Percentiles rank a stretch among this genome's conserved stretches.
These are phyloP conservation scores for Cladosporium colombiae DNA, from an alignment of 2,329 filamentous ascomycete species.

Conservation along the genomic window DNA sequence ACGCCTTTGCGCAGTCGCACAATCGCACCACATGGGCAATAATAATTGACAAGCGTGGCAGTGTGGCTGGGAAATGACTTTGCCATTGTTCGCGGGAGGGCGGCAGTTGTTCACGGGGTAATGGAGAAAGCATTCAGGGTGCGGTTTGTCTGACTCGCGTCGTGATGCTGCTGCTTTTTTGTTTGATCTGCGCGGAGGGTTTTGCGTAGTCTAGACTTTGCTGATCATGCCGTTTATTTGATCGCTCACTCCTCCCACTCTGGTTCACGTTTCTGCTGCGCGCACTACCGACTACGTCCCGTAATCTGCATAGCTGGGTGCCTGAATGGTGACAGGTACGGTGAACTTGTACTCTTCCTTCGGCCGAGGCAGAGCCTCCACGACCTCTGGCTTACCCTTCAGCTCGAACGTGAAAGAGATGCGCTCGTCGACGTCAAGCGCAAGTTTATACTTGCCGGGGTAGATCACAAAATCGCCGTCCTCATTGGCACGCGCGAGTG, in stretches of 20 bases:
- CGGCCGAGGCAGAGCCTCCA: slow-evolving; percentile 14
- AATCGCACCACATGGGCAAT: neutral
- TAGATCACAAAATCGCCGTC: slow-evolving; percentile 44
- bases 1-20: neutral
- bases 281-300: neutral
- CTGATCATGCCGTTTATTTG: neutral
- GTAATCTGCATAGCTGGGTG: neutral
- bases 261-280: neutral
- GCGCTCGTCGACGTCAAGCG: slow-evolving; percentile 43
- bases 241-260: neutral
- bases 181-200: neutral
- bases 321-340: slow-evolving; percentile 18
- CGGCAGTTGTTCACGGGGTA: neutral
- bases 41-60: neutral
- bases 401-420: slow-evolving; percentile 30
- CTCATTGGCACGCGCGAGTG: slow-evolving; percentile 41
- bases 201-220: neutral
- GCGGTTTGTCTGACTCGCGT: neutral
- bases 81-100: neutral
- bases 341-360: slow-evolving; percentile 16
- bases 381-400: slow-evolving; percentile 20
- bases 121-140: neutral
- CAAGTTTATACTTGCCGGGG: slow-evolving; percentile 45
- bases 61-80: neutral
- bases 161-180: neutral